A percentile compares a stretch with the other conserved stretches of the same genome.
phyloP scores from a whole-genome alignment of 768 basidiomycete species.

The Dioszegia aurantiaca region DNA sequence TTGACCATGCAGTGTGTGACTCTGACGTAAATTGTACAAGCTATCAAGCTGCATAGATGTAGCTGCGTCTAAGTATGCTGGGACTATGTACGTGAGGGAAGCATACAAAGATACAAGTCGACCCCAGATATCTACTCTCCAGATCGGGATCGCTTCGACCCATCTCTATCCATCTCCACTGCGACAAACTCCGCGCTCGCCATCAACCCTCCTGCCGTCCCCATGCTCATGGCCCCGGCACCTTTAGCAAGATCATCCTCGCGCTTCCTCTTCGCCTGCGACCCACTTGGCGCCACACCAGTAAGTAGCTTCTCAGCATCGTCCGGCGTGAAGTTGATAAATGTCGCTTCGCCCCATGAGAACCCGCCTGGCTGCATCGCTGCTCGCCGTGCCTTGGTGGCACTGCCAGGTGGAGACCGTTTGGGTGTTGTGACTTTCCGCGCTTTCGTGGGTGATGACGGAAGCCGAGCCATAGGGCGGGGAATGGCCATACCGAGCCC shows the following conservation, averaged over 20 bases:
- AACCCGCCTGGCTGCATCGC: conserved; percentile 25
- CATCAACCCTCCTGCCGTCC: conserved; percentile 3
- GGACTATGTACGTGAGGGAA: background rate
- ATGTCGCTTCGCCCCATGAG: conserved; percentile 44
- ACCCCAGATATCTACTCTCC: background rate
- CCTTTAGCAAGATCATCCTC: conserved; percentile 30
- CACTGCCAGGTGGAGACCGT: conserved; percentile 31
- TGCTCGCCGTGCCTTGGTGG: conserved; percentile 8
- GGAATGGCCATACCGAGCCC: conserved; percentile 1
- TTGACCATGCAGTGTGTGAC: no score
- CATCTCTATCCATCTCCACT: conserved; percentile 13
- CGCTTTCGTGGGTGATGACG: conserved; percentile 22
- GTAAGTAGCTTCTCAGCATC: conserved; percentile 49
- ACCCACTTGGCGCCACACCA: conserved; percentile 50
- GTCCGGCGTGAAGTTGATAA: conserved; percentile 52
- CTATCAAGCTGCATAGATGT: background rate
- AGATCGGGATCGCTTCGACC: conserved; percentile 11
- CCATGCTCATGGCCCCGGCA: conserved; percentile 1
- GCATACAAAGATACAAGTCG: conserved; percentile 6
- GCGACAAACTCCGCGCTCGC: conserved; percentile 1
- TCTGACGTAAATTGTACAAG: no score
- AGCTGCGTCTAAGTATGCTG: background rate
- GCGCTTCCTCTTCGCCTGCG: conserved; percentile 38
- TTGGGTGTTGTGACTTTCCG: conserved; percentile 32
- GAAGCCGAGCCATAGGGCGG: conserved; percentile 35